A percentile compares a stretch with the other conserved stretches of the same genome.
Evolutionary conservation across 2,329 filamentous ascomycete species (phyloP).

Genomic region (Trichoderma semiorbis): DNA sequence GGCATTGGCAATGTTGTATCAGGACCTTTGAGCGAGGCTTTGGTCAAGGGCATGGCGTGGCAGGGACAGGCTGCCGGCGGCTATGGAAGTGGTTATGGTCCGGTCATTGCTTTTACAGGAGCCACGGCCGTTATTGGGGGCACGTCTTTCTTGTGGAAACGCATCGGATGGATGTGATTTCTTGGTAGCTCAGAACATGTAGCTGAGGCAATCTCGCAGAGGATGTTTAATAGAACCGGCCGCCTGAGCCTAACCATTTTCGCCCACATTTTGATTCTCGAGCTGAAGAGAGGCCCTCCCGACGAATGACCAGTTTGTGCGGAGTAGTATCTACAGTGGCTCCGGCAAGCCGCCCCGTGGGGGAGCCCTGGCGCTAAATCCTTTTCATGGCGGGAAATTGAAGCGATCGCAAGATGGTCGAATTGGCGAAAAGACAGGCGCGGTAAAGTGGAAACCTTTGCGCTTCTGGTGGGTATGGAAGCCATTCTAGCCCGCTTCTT

Average conservation of each 20-base stretch:
- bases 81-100: constrained; percentile 34
- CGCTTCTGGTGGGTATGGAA: neutral
- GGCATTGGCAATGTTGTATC: constrained; percentile 59
- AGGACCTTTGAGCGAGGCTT: constrained; percentile 53
- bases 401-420: neutral
- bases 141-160: constrained; percentile 30
- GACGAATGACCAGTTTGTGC: neutral
- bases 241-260: neutral
- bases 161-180: constrained; percentile 33
- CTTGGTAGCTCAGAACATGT: constrained; percentile 20
- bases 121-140: constrained; percentile 32
- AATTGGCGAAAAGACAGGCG: neutral
- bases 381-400: neutral
- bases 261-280: neutral
- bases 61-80: constrained; percentile 31
- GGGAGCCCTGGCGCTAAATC: neutral
- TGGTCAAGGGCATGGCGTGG: constrained; percentile 47
- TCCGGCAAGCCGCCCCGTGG: neutral
- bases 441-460: neutral
- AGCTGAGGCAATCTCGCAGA: neutral
- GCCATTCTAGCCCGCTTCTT: neutral
- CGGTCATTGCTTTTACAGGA: constrained; percentile 35
- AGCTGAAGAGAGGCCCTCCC: neutral
- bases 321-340: neutral
- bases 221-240: neutral